phyloP scores from a whole-genome alignment of 2,329 filamentous ascomycete species.

The Phialocephala sp. region DNA sequence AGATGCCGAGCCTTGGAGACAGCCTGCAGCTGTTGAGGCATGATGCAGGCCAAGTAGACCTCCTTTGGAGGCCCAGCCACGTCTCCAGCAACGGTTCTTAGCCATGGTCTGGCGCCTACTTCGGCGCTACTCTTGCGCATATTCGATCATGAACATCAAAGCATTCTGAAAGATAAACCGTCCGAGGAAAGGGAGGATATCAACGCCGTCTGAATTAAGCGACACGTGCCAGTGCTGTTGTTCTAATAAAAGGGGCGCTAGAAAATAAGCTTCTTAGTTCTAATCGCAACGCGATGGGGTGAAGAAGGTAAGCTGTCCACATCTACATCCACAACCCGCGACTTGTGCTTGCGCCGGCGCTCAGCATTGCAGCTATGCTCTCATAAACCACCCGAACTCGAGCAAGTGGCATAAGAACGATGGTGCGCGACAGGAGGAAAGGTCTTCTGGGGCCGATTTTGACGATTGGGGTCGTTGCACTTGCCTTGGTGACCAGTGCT shows the following conservation, averaged over 20 bases:
- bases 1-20: no score
- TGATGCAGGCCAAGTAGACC: no score
- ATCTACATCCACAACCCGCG: not conserved
- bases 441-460: conserved; percentile 13
- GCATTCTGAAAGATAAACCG: no score
- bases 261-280: not conserved
- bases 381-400: not conserved
- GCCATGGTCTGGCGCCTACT: no score
- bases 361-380: not conserved
- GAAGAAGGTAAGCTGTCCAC: not conserved
- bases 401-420: not conserved
- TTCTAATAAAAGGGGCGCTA: conserved; percentile 1
- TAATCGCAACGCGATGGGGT: not conserved
- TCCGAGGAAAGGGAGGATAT: no score
- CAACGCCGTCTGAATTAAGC: no score
- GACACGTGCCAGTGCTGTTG: not conserved
- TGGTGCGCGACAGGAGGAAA: conserved; percentile 24
- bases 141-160: no score
- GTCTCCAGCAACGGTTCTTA: no score
- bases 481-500: conserved; percentile 15
- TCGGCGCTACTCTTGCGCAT: no score
- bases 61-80: no score
- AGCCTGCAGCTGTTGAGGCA: no score
- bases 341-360: conserved; percentile 3
- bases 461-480: conserved; percentile 14